phyloP scores from a whole-genome alignment of 495 filamentous ascomycete species.

The Neurospora tetraspora region DNA sequence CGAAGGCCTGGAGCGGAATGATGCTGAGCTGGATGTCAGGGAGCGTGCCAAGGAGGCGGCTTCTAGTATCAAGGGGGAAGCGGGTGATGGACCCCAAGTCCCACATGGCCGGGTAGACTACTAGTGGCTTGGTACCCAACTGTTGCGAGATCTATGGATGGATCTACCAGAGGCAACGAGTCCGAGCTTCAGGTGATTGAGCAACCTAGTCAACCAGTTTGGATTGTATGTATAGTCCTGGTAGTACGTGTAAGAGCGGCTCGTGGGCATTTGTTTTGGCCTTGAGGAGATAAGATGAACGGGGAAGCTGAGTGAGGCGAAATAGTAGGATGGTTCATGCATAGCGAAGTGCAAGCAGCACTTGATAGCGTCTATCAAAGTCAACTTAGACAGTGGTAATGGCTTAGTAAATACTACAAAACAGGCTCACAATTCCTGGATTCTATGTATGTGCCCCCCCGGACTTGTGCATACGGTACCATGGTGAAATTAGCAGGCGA shows the following conservation, averaged over 20 bases:
- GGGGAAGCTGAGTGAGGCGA: background rate
- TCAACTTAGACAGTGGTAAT: background rate
- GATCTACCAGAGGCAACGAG: background rate
- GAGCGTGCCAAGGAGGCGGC: constrained; percentile 74
- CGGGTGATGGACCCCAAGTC: background rate
- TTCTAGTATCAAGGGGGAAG: constrained; percentile 48
- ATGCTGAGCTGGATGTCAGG: constrained; percentile 71
- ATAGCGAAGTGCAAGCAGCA: background rate
- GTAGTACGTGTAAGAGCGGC: background rate
- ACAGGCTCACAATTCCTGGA: background rate
- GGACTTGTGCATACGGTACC: too few relatives aligned
- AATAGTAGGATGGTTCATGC: background rate
- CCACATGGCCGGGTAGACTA: background rate
- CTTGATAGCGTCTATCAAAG: background rate
- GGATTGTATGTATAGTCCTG: background rate
- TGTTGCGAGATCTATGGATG: background rate
- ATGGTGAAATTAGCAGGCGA: background rate
- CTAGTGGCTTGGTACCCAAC: background rate
- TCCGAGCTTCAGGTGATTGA: background rate
- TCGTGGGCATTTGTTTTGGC: background rate
- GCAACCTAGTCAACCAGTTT: background rate
- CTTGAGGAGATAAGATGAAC: background rate
- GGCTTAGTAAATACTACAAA: background rate
- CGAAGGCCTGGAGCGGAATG: constrained; percentile 48
- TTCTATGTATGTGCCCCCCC: background rate